Evolutionary conservation across 2,329 filamentous ascomycete genomes (phyloP).

Genomic region (Phaeosphaeria sp.): DNA sequence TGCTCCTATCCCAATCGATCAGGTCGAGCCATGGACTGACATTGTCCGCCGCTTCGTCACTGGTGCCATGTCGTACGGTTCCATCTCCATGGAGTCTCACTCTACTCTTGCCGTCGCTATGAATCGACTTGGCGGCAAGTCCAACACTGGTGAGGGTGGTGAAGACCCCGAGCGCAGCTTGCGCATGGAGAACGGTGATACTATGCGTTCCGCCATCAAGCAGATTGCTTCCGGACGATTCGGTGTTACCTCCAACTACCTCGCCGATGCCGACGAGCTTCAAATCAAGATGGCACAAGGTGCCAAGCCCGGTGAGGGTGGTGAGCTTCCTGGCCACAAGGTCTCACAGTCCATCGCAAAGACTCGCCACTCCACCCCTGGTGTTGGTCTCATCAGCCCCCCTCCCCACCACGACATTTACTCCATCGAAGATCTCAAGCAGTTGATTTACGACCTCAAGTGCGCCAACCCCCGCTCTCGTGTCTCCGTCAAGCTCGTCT

Average conservation of each 20-base stretch:
- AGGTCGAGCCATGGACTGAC: constrained; percentile 97
- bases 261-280: constrained; percentile 92
- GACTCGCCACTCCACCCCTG: constrained; percentile 93
- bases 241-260: constrained; percentile 92
- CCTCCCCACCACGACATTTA: constrained; percentile 98
- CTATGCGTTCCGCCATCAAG: constrained; percentile 97
- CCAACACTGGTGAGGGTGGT: constrained; percentile 96
- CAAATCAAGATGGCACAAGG: constrained; percentile 99
- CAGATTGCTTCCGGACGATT: constrained; percentile 96
- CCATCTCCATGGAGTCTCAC: constrained; percentile 98
- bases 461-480: constrained; percentile 91
- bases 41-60: constrained; percentile 97
- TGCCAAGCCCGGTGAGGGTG: constrained; percentile 96
- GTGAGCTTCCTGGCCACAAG: constrained; percentile 96
- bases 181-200: constrained; percentile 88
- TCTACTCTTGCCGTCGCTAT: constrained; percentile 94
- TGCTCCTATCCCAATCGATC: constrained; percentile 87
- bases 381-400: constrained; percentile 93
- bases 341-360: constrained; percentile 92
- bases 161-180: constrained; percentile 92
- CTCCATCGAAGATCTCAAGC: constrained; percentile 97
- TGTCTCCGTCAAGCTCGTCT: constrained; percentile 96
- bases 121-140: constrained; percentile 96
- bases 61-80: constrained; percentile 97
- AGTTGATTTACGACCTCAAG: constrained; percentile 96